These are phyloP conservation scores for Neonectria neomacrospora DNA, from an alignment of 2,329 filamentous ascomycete genomes.

Conservation along the genomic window DNA sequence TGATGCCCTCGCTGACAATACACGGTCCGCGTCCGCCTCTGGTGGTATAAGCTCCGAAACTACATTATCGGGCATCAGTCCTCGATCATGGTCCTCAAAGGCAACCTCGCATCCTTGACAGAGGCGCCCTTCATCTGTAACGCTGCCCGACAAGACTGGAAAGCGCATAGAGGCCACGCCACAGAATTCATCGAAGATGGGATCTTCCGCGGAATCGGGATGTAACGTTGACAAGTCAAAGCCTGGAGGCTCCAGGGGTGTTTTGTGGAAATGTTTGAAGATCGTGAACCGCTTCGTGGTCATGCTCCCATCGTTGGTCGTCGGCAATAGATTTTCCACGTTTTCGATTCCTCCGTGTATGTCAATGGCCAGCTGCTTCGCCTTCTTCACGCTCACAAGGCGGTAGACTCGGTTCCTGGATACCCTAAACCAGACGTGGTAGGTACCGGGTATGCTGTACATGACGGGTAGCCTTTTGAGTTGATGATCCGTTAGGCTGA, in stretches of 20 bases:
- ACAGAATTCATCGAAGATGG: slow-evolving; percentile 35
- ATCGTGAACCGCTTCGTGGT: neutral
- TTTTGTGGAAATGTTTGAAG: slow-evolving; percentile 35
- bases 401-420: slow-evolving; percentile 12
- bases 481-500: slow-evolving; percentile 28
- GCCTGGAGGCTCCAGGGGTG: slow-evolving; percentile 36
- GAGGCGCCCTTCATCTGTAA: slow-evolving; percentile 33
- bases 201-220: slow-evolving; percentile 19
- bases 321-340: slow-evolving; percentile 5
- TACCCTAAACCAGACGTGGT: slow-evolving; percentile 6
- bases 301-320: slow-evolving; percentile 16
- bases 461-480: slow-evolving; percentile 25
- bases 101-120: slow-evolving; percentile 38
- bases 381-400: slow-evolving; percentile 40
- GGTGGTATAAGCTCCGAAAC: no score
- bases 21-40: no score
- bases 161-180: slow-evolving; percentile 43
- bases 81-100: no score
- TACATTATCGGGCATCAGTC: no score
- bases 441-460: slow-evolving; percentile 31
- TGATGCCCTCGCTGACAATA: no score
- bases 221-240: slow-evolving; percentile 38
- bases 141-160: slow-evolving; percentile 35
- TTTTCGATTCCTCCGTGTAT: slow-evolving; percentile 33
- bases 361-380: slow-evolving; percentile 36